These are phyloP conservation scores for Lactarius vividus DNA, from an alignment of 768 basidiomycete genomes.

Conservation along the genomic window DNA sequence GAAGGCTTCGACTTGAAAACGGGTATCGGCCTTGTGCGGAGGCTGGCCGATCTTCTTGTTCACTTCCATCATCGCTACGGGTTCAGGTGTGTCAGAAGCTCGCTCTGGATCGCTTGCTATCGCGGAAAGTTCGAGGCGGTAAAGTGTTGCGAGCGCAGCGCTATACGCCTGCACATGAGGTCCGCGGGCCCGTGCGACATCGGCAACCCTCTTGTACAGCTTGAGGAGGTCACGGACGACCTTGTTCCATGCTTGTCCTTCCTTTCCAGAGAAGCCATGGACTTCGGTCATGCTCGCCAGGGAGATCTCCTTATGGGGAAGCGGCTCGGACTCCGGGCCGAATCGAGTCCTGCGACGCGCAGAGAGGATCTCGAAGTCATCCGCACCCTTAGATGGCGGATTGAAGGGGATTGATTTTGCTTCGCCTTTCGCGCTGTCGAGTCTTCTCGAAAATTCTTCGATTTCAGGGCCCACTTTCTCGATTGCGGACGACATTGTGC, in stretches of 20 bases:
- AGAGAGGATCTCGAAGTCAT: constrained; percentile 5
- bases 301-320: constrained; percentile 17
- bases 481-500: constrained; percentile 32
- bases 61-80: constrained; percentile 33
- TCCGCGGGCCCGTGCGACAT: constrained; percentile 31
- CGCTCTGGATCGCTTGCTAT: constrained; percentile 27
- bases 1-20: constrained; percentile 38
- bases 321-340: constrained; percentile 27
- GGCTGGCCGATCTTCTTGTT: constrained; percentile 36
- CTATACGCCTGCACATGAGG: constrained; percentile 38
- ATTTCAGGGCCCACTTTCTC: constrained; percentile 24
- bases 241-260: constrained; percentile 31
- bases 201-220: constrained; percentile 30
- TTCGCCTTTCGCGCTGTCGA: constrained; percentile 13
- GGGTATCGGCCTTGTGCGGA: constrained; percentile 36
- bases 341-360: background rate
- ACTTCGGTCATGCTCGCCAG: constrained; percentile 19
- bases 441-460: constrained; percentile 12
- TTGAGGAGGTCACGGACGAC: constrained; percentile 29
- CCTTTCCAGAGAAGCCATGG: constrained; percentile 29
- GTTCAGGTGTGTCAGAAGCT: constrained; percentile 31
- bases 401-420: constrained; percentile 25
- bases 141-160: constrained; percentile 36
- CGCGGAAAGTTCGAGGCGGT: constrained; percentile 32
- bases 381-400: background rate